Percentiles rank a stretch among this genome's conserved stretches.
phyloP scores from a whole-genome alignment of 768 basidiomycete genomes.

The Rossbeevera mucosa region DNA sequence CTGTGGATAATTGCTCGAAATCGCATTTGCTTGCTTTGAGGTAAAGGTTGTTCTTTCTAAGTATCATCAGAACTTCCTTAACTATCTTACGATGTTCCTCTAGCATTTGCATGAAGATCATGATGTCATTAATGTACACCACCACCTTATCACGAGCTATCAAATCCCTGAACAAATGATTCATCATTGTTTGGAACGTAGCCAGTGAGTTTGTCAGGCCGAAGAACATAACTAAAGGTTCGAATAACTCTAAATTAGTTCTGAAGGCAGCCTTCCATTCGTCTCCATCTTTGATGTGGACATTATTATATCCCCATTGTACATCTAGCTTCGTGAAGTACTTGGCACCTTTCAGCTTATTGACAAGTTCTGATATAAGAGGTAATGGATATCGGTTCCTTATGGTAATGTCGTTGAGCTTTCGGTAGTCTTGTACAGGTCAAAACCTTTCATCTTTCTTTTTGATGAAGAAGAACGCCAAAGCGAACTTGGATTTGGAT shows the following conservation, averaged over 20 bases:
- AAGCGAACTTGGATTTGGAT: too few species aligned
- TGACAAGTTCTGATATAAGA: fast-evolving
- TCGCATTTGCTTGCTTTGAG: too few species aligned
- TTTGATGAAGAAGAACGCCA: neutral
- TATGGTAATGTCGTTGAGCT: neutral
- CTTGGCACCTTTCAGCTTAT: neutral
- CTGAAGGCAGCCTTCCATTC: neutral
- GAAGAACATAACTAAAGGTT: neutral
- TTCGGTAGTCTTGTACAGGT: neutral
- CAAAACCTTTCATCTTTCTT: neutral
- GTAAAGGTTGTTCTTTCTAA: too few species aligned
- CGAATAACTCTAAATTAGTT: neutral
- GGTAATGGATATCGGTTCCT: neutral
- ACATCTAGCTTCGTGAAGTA: neutral
- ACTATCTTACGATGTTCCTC: too few species aligned
- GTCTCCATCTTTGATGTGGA: neutral
- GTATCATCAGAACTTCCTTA: too few species aligned
- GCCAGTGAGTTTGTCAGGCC: neutral
- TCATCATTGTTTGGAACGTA: neutral
- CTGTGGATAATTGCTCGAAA: too few species aligned
- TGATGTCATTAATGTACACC: too few species aligned
- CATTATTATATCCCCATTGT: neutral
- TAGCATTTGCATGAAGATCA: too few species aligned
- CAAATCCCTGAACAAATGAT: neutral
- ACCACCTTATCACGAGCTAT: too few species aligned